phyloP scores from a whole-genome alignment of 495 filamentous ascomycete genomes.

The Rhypophila decipiens region DNA sequence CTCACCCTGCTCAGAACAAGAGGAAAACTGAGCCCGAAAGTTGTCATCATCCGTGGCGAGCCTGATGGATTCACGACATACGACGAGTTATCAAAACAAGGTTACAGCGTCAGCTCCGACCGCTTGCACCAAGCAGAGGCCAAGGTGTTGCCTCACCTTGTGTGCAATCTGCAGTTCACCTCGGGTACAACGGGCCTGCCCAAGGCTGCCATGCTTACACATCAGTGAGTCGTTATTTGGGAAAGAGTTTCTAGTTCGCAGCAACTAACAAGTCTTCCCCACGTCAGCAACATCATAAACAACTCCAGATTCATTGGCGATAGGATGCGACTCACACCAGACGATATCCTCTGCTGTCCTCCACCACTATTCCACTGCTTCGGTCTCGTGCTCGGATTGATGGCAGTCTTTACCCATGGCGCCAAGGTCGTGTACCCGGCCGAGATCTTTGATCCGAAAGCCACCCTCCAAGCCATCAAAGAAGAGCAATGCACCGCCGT shows the following conservation, averaged over 20 bases:
- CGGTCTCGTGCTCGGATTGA: constrained; percentile 62
- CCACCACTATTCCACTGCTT: constrained; percentile 72
- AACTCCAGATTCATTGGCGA: constrained; percentile 65
- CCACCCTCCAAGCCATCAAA: constrained; percentile 52
- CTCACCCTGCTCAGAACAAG: constrained; percentile 41
- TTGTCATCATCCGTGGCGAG: constrained; percentile 51
- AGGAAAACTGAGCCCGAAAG: constrained; percentile 29
- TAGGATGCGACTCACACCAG: constrained; percentile 56
- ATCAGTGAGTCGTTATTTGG: constrained; percentile 42
- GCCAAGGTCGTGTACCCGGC: constrained; percentile 60
- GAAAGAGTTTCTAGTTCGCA: not conserved
- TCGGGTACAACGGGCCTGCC: constrained; percentile 65
- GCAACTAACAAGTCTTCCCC: constrained; percentile 1
- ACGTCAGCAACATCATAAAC: constrained; percentile 58
- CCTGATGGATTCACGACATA: constrained; percentile 48
- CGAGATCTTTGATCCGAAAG: constrained; percentile 56
- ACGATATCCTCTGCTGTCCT: constrained; percentile 62
- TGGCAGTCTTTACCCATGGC: constrained; percentile 60
- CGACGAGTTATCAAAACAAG: constrained; percentile 39
- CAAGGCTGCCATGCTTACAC: constrained; percentile 70
- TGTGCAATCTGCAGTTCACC: constrained; percentile 67
- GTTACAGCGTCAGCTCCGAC: constrained; percentile 31
- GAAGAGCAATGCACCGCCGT: constrained; percentile 62
- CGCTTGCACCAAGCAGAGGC: constrained; percentile 28
- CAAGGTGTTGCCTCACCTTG: constrained; percentile 51